Conservation (phyloP, 805 yeast species). For the Cyberlindnera euphorbiae region DNA sequence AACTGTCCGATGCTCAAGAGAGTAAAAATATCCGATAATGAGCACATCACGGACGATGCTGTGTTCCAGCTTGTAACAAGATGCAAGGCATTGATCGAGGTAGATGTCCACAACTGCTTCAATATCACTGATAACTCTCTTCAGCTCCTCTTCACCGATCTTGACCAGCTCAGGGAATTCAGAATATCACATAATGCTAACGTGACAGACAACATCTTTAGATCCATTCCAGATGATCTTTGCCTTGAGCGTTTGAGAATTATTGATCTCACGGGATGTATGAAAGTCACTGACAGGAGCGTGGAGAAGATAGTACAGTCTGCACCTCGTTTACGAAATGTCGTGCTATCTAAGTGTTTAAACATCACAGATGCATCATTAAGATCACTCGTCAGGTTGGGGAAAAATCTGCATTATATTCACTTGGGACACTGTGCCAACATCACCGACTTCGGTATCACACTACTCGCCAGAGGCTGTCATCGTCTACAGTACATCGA, state of each 20-base stretch:
- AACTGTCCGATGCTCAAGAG: slow-evolving; percentile 75
- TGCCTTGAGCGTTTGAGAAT: slow-evolving; percentile 67
- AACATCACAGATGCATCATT: slow-evolving; percentile 80
- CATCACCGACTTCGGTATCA: slow-evolving; percentile 86
- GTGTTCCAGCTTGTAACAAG: slow-evolving; percentile 55
- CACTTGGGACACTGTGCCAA: slow-evolving; percentile 92
- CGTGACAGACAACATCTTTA: slow-evolving; percentile 64
- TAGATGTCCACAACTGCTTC: slow-evolving; percentile 83
- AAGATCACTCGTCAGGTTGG: slow-evolving; percentile 64
- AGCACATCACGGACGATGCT: slow-evolving; percentile 57
- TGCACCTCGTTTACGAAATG: slow-evolving; percentile 85
- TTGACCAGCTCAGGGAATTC: slow-evolving; percentile 78
- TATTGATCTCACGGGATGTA: slow-evolving; percentile 81
- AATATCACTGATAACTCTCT: slow-evolving; percentile 63
- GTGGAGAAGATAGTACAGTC: slow-evolving; percentile 64
- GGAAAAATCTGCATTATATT: slow-evolving; percentile 77
- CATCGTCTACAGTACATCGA: slow-evolving; percentile 88
- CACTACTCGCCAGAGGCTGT: slow-evolving; percentile 67
- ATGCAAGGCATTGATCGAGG: slow-evolving; percentile 81
- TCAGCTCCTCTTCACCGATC: slow-evolving; percentile 47
- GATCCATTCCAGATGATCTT: slow-evolving; percentile 42
- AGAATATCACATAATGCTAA: slow-evolving; percentile 70
- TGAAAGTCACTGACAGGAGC: slow-evolving; percentile 71
- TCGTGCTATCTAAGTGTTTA: slow-evolving; percentile 84
- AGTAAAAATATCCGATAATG: slow-evolving; percentile 73